Base-by-base conservation (phyloP, 805 yeast genomes). In the Saccharomycopsis capsularis region DNA sequence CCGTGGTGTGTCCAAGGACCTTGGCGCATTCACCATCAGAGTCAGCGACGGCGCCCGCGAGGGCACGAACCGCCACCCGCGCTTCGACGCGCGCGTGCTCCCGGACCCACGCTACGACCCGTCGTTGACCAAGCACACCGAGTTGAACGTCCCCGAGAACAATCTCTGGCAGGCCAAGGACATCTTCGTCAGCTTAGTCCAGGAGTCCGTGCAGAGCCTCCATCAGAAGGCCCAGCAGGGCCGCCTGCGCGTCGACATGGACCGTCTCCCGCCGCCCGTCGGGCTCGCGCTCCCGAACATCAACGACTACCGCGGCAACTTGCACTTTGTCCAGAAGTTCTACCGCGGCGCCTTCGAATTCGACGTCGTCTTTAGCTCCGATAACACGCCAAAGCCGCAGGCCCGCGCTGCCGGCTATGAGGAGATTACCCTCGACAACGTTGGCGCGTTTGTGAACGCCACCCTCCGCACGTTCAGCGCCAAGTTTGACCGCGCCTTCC, bases 111-210 rank as follows among this genome's bases (percentile, higher is more conserved):
- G 68, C 3, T 60, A 75, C 11, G 85, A 86, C 63, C 82, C 88
- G 2, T 62, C 71, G 0, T 70, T 67, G 44, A 68, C 85, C 0
- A 87, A 82, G 56, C 86, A 87, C 63, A 53, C 79, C 21, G 79
- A 90, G 13, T 67, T 90, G 56, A 70, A 67, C 19, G 81, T 86
- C 3, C 95, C 96, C 0, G 78, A 75, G 53, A 84, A 76, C 34
- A 73, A 79, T 49, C 71, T 76, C 6, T 89, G 96, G 96, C 73
- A 72, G 58, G 93, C 91, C 3, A 74, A 73, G 50, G 96, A 88
- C 47, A 74, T 90, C 3, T 88, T 81, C 60, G 67, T 78, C 60
- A 76, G 87, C 0, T 54, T 89, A 50, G 56, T 88, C 36, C 81
- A 82, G 56, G 93, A 89, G 44, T 78, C 85, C 5, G 66, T 89